Conservation (phyloP, 23 red algal genomes). For the Chondrus crispus region DNA sequence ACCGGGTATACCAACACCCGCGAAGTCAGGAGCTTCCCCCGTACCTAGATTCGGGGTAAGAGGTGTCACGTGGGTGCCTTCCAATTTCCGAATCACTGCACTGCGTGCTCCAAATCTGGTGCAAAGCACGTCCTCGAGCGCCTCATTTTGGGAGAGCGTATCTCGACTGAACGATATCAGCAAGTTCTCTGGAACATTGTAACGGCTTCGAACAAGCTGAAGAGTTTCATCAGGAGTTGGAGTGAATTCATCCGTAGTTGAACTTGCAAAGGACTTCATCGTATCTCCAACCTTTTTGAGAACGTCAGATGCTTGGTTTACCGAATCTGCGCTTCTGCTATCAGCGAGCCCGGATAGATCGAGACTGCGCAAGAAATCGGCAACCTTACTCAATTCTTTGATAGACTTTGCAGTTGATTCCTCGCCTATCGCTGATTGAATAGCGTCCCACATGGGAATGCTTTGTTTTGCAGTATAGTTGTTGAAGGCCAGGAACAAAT, state of each 20-base stretch:
- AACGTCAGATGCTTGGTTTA: not conserved
- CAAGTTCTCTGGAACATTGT: conserved; percentile 46
- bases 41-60: conserved; percentile 48
- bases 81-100: conserved; percentile 42
- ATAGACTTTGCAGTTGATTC: not conserved
- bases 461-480: conserved; percentile 51
- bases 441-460: conserved; percentile 48
- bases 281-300: not conserved
- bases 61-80: conserved; percentile 75
- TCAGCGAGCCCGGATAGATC: not conserved
- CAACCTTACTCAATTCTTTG: not conserved
- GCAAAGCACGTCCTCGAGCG: conserved; percentile 33
- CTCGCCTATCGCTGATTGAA: conserved; percentile 22
- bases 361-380: conserved; percentile 11
- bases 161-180: conserved; percentile 70
- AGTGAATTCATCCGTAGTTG: conserved; percentile 40
- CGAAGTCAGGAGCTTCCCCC: not conserved
- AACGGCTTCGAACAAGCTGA: conserved; percentile 22
- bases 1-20: not conserved
- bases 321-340: not conserved
- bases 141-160: conserved; percentile 51
- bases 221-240: conserved; percentile 56
- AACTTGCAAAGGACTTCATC: not conserved
- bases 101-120: conserved; percentile 14
- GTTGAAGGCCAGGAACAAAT: conserved; percentile 85